A percentile compares a stretch with the other conserved stretches of the same genome.
phyloP scores from a whole-genome alignment of 148 eudicot genomes.

The Rhododendron kiyosumense region DNA sequence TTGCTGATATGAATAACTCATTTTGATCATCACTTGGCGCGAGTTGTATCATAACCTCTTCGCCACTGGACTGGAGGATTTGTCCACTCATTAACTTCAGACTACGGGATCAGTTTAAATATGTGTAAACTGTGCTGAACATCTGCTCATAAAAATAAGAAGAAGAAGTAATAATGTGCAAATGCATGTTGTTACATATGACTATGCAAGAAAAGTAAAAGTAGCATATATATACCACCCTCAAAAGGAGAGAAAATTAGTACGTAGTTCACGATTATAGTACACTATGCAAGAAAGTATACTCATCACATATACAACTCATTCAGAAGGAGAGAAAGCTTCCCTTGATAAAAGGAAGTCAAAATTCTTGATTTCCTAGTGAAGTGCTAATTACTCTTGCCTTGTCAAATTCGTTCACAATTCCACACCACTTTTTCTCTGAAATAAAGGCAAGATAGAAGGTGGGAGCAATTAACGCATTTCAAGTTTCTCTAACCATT shows the following conservation, averaged over 20 bases:
- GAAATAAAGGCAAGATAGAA: background rate
- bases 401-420: background rate
- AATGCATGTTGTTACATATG: background rate
- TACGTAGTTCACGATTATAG: background rate
- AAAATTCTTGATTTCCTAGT: background rate
- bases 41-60: too few species aligned
- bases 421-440: background rate
- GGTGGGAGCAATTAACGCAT: background rate
- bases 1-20: too few species aligned
- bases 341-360: background rate
- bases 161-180: background rate
- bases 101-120: too few species aligned
- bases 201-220: background rate
- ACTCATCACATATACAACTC: background rate
- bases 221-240: background rate
- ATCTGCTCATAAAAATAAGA: too few species aligned
- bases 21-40: too few species aligned
- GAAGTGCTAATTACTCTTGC: background rate
- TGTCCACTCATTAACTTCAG: too few species aligned
- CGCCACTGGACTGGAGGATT: too few species aligned
- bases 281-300: background rate
- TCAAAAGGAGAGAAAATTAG: background rate
- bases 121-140: accelerated
- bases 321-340: background rate
- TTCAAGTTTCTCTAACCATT: background rate